Evolutionary conservation across 208 protist genomes (phyloP).

Genomic region (Leishmania amazonensis): DNA sequence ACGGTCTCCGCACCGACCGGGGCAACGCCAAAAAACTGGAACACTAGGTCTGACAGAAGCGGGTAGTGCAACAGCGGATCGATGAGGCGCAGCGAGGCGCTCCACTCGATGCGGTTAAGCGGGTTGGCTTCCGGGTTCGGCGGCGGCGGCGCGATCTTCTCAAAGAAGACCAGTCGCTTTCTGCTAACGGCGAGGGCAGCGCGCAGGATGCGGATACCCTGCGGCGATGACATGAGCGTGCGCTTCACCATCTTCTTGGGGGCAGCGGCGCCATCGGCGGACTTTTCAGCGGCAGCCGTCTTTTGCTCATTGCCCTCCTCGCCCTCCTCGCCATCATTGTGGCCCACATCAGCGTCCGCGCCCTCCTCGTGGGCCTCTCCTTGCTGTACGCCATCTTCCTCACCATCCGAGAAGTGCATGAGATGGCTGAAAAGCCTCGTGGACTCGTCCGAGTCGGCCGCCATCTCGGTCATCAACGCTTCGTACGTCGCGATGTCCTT

Average conservation of each 20-base stretch:
- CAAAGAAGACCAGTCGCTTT: constrained; percentile 64
- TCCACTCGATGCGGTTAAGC: constrained; percentile 33
- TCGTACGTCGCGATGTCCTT: constrained; percentile 47
- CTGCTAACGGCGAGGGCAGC: constrained; percentile 38
- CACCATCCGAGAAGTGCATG: constrained; percentile 19
- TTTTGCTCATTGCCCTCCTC: constrained; percentile 19
- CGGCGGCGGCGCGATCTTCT: constrained; percentile 34
- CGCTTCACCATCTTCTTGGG: constrained; percentile 14
- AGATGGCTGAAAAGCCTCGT: constrained; percentile 48
- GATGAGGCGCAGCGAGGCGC: constrained; percentile 35
- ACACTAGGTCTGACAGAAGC: constrained; percentile 52
- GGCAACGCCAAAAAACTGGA: constrained; percentile 61
- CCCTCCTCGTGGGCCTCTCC: constrained; percentile 17
- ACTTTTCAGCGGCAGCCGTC: constrained; percentile 1
- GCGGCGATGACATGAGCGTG: constrained; percentile 40
- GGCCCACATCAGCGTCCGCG: constrained; percentile 11
- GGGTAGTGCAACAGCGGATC: constrained; percentile 58
- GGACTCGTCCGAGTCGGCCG: constrained; percentile 52
- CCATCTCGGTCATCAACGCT: constrained; percentile 37
- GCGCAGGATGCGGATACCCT: constrained; percentile 57
- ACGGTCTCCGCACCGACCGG: constrained; percentile 16
- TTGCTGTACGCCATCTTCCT: constrained; percentile 22
- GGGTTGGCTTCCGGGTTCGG: constrained; percentile 22
- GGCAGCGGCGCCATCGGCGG: not conserved
- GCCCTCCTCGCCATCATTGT: constrained; percentile 15